Conservation (phyloP, 257 asterid species). For the Nicotiana sylvestris region DNA sequence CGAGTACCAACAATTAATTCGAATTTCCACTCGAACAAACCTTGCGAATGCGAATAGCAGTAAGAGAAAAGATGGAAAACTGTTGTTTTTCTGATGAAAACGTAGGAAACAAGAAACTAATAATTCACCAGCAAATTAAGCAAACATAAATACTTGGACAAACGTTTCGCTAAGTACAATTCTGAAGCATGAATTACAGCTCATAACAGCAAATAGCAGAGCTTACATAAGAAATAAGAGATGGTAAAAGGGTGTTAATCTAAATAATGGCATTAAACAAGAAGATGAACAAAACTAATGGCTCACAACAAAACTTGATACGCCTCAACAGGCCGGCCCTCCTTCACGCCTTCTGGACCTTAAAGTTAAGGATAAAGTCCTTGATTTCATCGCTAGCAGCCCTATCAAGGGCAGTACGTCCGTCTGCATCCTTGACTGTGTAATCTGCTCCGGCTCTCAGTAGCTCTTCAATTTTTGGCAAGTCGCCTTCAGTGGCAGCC, state of each 20-base stretch:
- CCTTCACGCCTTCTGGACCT: conserved; percentile 61
- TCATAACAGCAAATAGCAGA: neutral
- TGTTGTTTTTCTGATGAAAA: too few relatives aligned
- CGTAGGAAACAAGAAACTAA: too few relatives aligned
- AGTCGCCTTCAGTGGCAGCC: conserved; percentile 86
- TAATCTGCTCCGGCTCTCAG: conserved; percentile 83
- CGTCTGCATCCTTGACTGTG: conserved; percentile 70
- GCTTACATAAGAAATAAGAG: neutral
- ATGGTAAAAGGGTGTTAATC: neutral
- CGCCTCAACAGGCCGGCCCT: too few relatives aligned
- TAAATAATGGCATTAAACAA: neutral
- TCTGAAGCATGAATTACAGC: neutral
- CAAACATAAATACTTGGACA: neutral
- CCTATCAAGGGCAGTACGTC: conserved; percentile 77
- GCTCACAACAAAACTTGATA: neutral
- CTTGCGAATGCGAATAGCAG: too few relatives aligned
- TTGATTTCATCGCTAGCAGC: conserved; percentile 65
- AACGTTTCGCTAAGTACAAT: neutral
- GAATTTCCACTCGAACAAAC: too few relatives aligned
- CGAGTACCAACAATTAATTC: too few relatives aligned
- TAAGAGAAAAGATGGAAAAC: too few relatives aligned
- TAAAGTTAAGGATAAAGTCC: conserved; percentile 53
- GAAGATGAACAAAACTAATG: neutral
- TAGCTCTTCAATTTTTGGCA: conserved; percentile 83
- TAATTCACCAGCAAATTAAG: too few relatives aligned